Evolutionary conservation across 2,329 filamentous ascomycete genomes (phyloP).

Genomic region (Scleromitrula shiraiana): DNA sequence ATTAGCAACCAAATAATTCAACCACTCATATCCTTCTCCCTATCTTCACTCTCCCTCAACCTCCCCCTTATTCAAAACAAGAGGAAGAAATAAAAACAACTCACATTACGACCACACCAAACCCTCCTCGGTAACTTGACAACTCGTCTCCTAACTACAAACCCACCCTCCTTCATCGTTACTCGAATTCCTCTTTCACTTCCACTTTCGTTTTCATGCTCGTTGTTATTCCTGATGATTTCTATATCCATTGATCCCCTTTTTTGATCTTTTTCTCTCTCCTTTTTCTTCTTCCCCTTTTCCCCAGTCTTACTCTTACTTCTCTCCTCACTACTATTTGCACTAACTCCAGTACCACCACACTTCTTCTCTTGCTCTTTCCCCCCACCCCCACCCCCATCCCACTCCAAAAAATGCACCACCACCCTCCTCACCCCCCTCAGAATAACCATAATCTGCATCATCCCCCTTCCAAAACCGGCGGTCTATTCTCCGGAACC

Average conservation of each 20-base stretch:
- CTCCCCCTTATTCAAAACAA: background rate
- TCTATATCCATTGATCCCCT: slow-evolving; percentile 3
- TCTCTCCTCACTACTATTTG: too few species aligned
- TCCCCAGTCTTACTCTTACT: too few species aligned
- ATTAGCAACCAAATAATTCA: background rate
- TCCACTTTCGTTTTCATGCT: background rate
- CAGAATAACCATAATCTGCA: slow-evolving; percentile 13
- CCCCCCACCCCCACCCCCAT: background rate
- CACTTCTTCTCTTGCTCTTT: background rate
- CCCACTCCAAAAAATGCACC: slow-evolving; percentile 6
- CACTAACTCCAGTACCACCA: slow-evolving; percentile 7
- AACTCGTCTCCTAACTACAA: slow-evolving; percentile 5
- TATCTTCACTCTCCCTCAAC: too few species aligned
- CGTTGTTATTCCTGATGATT: background rate
- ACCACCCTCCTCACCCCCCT: slow-evolving; percentile 8
- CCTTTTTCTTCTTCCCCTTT: background rate
- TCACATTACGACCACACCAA: slow-evolving; percentile 9
- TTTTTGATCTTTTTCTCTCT: background rate
- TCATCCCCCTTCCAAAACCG: slow-evolving; percentile 15
- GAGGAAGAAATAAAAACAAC: background rate
- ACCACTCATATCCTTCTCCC: too few species aligned
- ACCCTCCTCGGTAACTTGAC: slow-evolving; percentile 7
- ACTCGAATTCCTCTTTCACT: background rate
- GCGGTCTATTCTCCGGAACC: slow-evolving; percentile 10
- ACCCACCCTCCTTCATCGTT: background rate